Evolutionary conservation across 2,329 filamentous ascomycete species (phyloP).

Genomic region (Byssochlamys sp.): DNA sequence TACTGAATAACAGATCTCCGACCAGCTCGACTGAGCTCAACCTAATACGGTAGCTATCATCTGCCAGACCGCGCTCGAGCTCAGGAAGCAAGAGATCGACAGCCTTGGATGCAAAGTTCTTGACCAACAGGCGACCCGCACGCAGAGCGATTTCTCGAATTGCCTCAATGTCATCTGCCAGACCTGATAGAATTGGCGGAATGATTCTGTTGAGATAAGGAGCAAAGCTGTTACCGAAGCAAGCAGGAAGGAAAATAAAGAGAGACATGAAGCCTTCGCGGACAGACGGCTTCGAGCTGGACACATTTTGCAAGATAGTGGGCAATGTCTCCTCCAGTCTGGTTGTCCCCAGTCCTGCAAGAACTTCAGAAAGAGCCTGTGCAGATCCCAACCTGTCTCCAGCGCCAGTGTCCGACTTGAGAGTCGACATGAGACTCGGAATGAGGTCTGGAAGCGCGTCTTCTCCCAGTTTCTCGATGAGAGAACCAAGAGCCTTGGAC

Average conservation of each 20-base stretch:
- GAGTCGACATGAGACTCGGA: conserved; percentile 89
- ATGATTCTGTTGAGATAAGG: conserved; percentile 93
- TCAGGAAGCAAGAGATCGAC: conserved; percentile 91
- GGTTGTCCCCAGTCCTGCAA: conserved; percentile 84
- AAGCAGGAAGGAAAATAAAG: conserved; percentile 97
- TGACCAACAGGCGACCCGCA: conserved; percentile 86
- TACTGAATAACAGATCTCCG: conserved; percentile 91
- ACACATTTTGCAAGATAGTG: conserved; percentile 90
- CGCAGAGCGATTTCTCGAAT: conserved; percentile 94
- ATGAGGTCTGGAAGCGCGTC: conserved; percentile 95
- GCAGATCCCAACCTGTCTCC: conserved; percentile 92
- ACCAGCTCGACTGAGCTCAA: conserved; percentile 96
- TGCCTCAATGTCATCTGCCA: conserved; percentile 91
- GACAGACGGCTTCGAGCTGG: conserved; percentile 78
- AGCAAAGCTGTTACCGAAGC: conserved; percentile 96
- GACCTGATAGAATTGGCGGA: conserved; percentile 81
- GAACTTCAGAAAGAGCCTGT: conserved; percentile 89
- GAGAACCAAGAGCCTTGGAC: conserved; percentile 85
- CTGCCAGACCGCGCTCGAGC: conserved; percentile 88
- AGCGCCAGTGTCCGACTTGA: conserved; percentile 93
- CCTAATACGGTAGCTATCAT: conserved; percentile 94
- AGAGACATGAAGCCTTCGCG: conserved; percentile 98
- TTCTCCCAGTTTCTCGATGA: conserved; percentile 97
- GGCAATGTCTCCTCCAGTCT: conserved; percentile 91
- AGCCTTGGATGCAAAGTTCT: conserved; percentile 92